phyloP scores from a whole-genome alignment of 805 yeast species.

The Metschnikowia lunata region DNA sequence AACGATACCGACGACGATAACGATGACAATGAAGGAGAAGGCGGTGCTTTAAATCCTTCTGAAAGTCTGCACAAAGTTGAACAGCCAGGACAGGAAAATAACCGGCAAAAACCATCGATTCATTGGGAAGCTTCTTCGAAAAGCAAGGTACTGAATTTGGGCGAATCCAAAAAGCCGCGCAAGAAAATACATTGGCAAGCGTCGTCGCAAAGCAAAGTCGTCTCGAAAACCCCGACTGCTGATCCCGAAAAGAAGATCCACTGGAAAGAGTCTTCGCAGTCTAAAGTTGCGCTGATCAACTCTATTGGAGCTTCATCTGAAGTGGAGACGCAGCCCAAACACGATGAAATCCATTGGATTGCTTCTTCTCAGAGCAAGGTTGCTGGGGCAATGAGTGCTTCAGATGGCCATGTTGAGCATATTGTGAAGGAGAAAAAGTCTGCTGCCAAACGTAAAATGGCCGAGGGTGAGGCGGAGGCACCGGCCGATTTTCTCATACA shows the following conservation, averaged over 20 bases:
- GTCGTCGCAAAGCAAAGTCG: constrained; percentile 1
- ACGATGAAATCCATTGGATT: constrained; percentile 1
- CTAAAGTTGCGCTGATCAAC: background rate
- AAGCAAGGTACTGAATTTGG: background rate
- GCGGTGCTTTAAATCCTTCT: background rate
- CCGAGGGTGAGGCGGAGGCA: too few relatives aligned
- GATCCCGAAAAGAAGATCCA: background rate
- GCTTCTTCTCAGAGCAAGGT: constrained; percentile 6
- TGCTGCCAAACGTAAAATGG: too few relatives aligned
- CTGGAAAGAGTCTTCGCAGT: background rate
- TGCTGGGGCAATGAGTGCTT: background rate
- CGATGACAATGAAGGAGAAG: background rate
- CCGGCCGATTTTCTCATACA: too few relatives aligned
- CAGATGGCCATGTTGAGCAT: constrained; percentile 2
- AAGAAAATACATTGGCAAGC: background rate
- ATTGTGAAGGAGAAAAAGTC: background rate
- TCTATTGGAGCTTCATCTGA: background rate
- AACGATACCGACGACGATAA: background rate
- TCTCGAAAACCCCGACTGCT: background rate
- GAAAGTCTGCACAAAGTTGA: too few relatives aligned
- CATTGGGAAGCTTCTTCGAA: background rate
- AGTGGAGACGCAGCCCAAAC: background rate
- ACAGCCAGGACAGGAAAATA: too few relatives aligned
- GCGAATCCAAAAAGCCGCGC: background rate
- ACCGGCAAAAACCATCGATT: background rate